phyloP scores from a whole-genome alignment of 2,329 filamentous ascomycete species.

The Colletotrichum chrysophilum region DNA sequence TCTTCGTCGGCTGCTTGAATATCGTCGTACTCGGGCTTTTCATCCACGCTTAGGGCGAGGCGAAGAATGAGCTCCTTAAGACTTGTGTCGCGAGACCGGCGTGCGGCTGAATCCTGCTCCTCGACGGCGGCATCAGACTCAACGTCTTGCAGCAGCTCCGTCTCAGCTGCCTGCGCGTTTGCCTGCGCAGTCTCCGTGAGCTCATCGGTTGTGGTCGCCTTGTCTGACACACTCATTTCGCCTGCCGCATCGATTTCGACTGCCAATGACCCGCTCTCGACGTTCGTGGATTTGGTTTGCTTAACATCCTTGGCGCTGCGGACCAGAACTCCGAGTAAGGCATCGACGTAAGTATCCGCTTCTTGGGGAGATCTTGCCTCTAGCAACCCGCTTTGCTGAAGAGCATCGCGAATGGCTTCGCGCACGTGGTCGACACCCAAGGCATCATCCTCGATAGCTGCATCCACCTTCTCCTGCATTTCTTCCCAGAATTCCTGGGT shows the following conservation, averaged over 20 bases:
- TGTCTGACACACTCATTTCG: not conserved
- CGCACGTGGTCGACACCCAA: slow-evolving; percentile 55
- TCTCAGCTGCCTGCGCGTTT: not conserved
- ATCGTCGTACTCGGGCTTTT: slow-evolving; percentile 27
- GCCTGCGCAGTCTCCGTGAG: not conserved
- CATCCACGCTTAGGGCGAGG: slow-evolving; percentile 52
- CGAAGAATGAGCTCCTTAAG: slow-evolving; percentile 58
- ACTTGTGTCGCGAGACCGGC: slow-evolving; percentile 14
- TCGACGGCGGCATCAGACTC: not conserved
- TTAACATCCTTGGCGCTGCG: slow-evolving; percentile 23
- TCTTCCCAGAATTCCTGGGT: slow-evolving; percentile 56
- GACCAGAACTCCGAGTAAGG: slow-evolving; percentile 54
- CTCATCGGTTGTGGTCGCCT: not conserved
- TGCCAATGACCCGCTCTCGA: not conserved
- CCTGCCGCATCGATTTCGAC: not conserved
- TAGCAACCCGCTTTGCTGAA: slow-evolving; percentile 60
- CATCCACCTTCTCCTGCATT: slow-evolving; percentile 59
- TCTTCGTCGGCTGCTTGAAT: slow-evolving; percentile 26
- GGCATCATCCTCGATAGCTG: slow-evolving; percentile 63
- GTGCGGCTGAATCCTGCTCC: not conserved
- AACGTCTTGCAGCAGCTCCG: not conserved
- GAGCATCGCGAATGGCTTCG: slow-evolving; percentile 59
- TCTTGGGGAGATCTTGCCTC: slow-evolving; percentile 49
- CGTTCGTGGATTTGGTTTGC: not conserved
- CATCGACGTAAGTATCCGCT: slow-evolving; percentile 52